Conservation (phyloP, 2,329 filamentous ascomycete genomes). For the Hypoxylon sp. region DNA sequence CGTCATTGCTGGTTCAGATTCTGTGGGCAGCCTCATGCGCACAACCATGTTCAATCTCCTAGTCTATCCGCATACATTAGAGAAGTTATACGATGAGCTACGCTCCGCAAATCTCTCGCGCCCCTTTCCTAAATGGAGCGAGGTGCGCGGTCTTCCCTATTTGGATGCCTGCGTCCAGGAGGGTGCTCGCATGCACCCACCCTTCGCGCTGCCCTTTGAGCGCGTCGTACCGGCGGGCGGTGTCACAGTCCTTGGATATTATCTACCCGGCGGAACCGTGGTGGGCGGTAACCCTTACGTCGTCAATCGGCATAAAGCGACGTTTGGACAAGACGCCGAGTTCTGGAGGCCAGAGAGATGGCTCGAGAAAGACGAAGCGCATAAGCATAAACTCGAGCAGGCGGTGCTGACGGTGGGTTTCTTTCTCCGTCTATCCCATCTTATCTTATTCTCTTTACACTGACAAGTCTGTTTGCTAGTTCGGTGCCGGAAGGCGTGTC, state of each 20-base stretch:
- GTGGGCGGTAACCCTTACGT: constrained; percentile 50
- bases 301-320: constrained; percentile 44
- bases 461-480: constrained; percentile 32
- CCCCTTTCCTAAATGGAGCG: constrained; percentile 51
- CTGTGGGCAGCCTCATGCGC: constrained; percentile 47
- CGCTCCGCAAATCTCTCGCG: constrained; percentile 46
- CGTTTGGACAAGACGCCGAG: constrained; percentile 47
- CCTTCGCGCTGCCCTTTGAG: constrained; percentile 49
- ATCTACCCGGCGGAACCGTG: constrained; percentile 47
- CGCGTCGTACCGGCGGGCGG: constrained; percentile 50
- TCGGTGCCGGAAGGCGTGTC: constrained; percentile 48
- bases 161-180: constrained; percentile 53
- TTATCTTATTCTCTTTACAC: neutral
- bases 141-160: constrained; percentile 51
- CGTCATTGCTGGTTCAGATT: constrained; percentile 43
- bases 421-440: neutral
- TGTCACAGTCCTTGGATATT: constrained; percentile 36
- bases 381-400: constrained; percentile 40
- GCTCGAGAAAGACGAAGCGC: constrained; percentile 29
- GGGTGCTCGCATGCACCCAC: constrained; percentile 50
- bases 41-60: constrained; percentile 52
- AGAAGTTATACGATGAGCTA: constrained; percentile 51
- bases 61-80: constrained; percentile 44
- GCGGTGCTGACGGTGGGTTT: constrained; percentile 44
- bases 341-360: constrained; percentile 48